Base-by-base conservation (phyloP, 129 eudicot genomes). In the Erigeron canadensis region DNA sequence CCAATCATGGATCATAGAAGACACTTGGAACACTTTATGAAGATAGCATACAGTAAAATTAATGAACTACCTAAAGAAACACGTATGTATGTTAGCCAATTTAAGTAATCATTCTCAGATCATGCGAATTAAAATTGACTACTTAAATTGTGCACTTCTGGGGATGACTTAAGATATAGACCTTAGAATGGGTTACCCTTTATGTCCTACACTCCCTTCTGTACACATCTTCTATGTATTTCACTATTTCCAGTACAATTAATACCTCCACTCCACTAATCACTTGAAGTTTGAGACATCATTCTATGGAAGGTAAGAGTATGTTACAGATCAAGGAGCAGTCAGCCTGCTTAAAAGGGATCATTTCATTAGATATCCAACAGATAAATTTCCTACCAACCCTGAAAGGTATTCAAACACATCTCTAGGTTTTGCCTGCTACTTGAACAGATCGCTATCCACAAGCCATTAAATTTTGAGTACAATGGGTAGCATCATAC, bases 1-100 rank as follows among this genome's bases (percentile, higher is more conserved):
- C 22, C 55, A n/a, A 57, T 65, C 70, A 65, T 10, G 70, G 28
- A 42, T 41, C 69, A 8, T 41, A 41, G 38, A 64, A 13, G 18
- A 5, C 23, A 39, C 13, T 28, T 28, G 34, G 34, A 15, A 11
- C 68, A 21, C 21, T 16, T 17, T 8, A 10, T 34, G 50, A 40
- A 64, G 13, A 64, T 16, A 64, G 16, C 38, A 64, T n/a, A 16
- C 50, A 41, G 16, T 16, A 64, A 40, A 41, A 9, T 41, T 64
- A 64, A 50, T 4, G 12, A 17, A 41, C 51, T 15, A 7, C 50
- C 4, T 28, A 28, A 28, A 28, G 34, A 28, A 28, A 28, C 34
- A 28, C 3, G 34, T 28, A 28, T 28, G 34, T 1, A 28, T 28
- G 34, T 28, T 28, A 64, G n/a, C 41, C 34, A 41, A 39, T 64